Evolutionary conservation across 2,329 filamentous ascomycete species (phyloP).

Genomic region (Neofusicoccum cordaticola): DNA sequence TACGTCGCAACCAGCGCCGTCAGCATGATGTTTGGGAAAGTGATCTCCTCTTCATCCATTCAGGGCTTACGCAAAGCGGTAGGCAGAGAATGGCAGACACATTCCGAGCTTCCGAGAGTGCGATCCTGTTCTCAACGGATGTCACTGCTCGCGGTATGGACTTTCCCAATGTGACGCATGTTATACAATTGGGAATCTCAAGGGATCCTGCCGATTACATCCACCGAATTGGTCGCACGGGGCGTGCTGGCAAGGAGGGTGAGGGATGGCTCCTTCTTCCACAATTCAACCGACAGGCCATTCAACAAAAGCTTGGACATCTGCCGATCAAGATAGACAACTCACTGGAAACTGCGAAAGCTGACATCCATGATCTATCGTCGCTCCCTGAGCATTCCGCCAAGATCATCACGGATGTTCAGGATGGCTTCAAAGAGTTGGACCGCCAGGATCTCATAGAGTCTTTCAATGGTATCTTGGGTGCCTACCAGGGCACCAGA

Average conservation of each 20-base stretch:
- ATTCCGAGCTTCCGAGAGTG: conserved; percentile 66
- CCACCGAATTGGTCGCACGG: conserved; percentile 52
- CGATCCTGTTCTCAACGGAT: conserved; percentile 51
- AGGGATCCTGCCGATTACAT: conserved; percentile 48
- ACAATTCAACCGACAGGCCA: conserved; percentile 50
- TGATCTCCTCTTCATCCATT: conserved; percentile 67
- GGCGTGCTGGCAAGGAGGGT: conserved; percentile 69
- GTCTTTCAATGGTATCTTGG: background rate
- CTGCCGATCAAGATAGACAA: conserved; percentile 56
- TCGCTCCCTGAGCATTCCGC: conserved; percentile 39
- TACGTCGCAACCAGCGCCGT: conserved; percentile 21
- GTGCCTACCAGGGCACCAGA: conserved; percentile 16
- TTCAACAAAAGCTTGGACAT: conserved; percentile 53
- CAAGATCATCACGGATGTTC: background rate
- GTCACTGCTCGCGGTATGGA: conserved; percentile 54
- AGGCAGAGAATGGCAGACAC: conserved; percentile 68
- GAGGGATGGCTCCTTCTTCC: conserved; percentile 67
- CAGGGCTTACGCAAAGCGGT: conserved; percentile 66
- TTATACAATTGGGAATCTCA: conserved; percentile 51
- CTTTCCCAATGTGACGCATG: conserved; percentile 52
- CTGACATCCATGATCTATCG: conserved; percentile 31
- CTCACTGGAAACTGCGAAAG: conserved; percentile 49
- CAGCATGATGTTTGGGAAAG: conserved; percentile 29
- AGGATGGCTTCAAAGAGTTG: background rate
- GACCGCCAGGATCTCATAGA: background rate